Percentiles rank a stretch among this genome's conserved stretches.
phyloP scores from a whole-genome alignment of 495 filamentous ascomycete species.

The Halenospora varia region DNA sequence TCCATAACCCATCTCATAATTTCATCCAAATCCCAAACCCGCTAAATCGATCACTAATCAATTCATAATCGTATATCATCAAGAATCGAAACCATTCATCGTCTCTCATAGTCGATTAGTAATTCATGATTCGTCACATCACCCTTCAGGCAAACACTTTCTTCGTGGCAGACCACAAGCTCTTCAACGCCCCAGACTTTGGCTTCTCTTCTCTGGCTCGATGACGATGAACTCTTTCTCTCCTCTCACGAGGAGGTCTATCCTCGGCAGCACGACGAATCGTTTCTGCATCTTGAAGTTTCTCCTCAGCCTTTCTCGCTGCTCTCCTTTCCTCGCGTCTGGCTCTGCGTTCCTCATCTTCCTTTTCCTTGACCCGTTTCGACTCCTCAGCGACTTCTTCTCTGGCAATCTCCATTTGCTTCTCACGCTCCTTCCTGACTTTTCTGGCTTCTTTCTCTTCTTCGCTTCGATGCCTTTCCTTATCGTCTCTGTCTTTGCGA shows the following conservation, averaged over 20 bases:
- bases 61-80: background rate
- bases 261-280: background rate
- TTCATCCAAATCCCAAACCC: no score
- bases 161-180: slow-evolving; percentile 19
- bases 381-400: slow-evolving; percentile 18
- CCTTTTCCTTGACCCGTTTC: slow-evolving; percentile 13
- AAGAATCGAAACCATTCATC: background rate
- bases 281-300: background rate
- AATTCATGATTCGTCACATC: no score
- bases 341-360: slow-evolving; percentile 13
- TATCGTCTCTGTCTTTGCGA: slow-evolving; percentile 4
- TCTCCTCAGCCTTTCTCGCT: slow-evolving; percentile 15
- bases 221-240: slow-evolving; percentile 12
- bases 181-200: slow-evolving; percentile 17
- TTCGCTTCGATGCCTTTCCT: slow-evolving; percentile 5
- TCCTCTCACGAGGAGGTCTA: background rate
- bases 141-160: slow-evolving; percentile 17
- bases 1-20: no score
- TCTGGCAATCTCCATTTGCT: slow-evolving; percentile 13
- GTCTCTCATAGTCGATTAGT: background rate
- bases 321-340: slow-evolving; percentile 18
- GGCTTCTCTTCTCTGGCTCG: slow-evolving; percentile 8
- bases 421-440: slow-evolving; percentile 17
- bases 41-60: no score
- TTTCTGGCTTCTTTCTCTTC: slow-evolving; percentile 18